phyloP scores from a whole-genome alignment of 2,329 filamentous ascomycete species.

The Alternaria brassicicola region DNA sequence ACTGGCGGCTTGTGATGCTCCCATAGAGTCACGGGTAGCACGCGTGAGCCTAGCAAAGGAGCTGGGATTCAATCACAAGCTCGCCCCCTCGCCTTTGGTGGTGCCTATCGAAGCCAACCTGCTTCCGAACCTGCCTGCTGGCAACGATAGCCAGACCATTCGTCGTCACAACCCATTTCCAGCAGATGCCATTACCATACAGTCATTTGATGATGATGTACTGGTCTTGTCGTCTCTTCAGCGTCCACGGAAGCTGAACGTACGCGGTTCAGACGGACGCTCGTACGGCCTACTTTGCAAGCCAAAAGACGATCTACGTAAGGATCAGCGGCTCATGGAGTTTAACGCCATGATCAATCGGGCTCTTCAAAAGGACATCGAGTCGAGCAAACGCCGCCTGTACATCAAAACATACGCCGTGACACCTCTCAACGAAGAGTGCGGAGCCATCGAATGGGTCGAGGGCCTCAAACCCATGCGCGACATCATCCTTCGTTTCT shows the following conservation, averaged over 20 bases:
- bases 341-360: slow-evolving; percentile 99
- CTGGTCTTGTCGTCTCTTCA: slow-evolving; percentile 89
- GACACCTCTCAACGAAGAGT: slow-evolving; percentile 95
- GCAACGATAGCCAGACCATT: slow-evolving; percentile 71
- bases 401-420: slow-evolving; percentile 94
- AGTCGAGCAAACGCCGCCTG: slow-evolving; percentile 85
- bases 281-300: slow-evolving; percentile 93
- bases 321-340: slow-evolving; percentile 98
- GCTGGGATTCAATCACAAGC: slow-evolving; percentile 82
- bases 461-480: slow-evolving; percentile 92
- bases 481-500: slow-evolving; percentile 82
- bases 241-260: slow-evolving; percentile 86
- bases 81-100: slow-evolving; percentile 81
- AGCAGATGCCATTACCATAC: slow-evolving; percentile 82
- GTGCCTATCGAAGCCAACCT: slow-evolving; percentile 87
- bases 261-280: slow-evolving; percentile 86
- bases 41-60: slow-evolving; percentile 77
- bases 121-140: slow-evolving; percentile 76
- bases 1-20: slow-evolving; percentile 78
- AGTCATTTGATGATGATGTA: slow-evolving; percentile 82
- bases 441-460: slow-evolving; percentile 98
- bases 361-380: slow-evolving; percentile 87
- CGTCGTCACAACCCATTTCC: slow-evolving; percentile 84
- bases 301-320: slow-evolving; percentile 95
- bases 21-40: slow-evolving; percentile 72